Base-by-base conservation (phyloP, 2,329 filamentous ascomycete genomes). In the Triangularia verruculosa region DNA sequence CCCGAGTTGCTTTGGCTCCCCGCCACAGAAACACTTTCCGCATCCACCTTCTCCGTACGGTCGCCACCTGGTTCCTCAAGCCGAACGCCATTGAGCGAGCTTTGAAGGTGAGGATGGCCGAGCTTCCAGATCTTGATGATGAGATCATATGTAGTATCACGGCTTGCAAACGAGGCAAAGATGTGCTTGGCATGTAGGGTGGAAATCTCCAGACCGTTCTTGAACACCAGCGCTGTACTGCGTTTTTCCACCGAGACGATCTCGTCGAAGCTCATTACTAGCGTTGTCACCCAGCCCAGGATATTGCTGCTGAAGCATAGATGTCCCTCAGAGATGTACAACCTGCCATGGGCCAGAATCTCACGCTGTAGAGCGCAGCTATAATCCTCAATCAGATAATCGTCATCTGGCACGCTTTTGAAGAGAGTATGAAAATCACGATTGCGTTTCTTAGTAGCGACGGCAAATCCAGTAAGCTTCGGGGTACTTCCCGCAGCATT, bases 231-330 rank as follows among this genome's bases (percentile, higher is more conserved):
- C 0, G 95, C 95, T 0, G 95, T 99, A 74, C 89, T 97, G 75
- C 96, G 91, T 79, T 98, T 98, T 78, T 99, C 95, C 7, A 99
- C 91, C 0, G 94, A 93, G 20, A 98, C 92, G 63, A 99, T 92
- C 76, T 99, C 95, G 73, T 99, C 95, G 74, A 99, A 99, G 75
- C 93, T 96, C 80, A 99, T 97, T 59, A 99, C 94, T 51, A 99
- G 81, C 1, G 95, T 99, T 0, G 95, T 99, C 22, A 96, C 91
- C 95, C 95, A 99, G 61, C 95, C 95, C 55, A 99, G 86, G 69
- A 99, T 99, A 74, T 99, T 99, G 80, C 95, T 98, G 72, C 93
- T 97, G 78, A 99, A 99, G 80, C 95, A 99, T 55, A 99, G 87
- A 74, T 99, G 94, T 11, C 94, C 93, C 78, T 99, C 95, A 0